These are phyloP conservation scores for Cnidoscolus chayamansa DNA, from an alignment of 441 rosid species.

Conservation along the genomic window DNA sequence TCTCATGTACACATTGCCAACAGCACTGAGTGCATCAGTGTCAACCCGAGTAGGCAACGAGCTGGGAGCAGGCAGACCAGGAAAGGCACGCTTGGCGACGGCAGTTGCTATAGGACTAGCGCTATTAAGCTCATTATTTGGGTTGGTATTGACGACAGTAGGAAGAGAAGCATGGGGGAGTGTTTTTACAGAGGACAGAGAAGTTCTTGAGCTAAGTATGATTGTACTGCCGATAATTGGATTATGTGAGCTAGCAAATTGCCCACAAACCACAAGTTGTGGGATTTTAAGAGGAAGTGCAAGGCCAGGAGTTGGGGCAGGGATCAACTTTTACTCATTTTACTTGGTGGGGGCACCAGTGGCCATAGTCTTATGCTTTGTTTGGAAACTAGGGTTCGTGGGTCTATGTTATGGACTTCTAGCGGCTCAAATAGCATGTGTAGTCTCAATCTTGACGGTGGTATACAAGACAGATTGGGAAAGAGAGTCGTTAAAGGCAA, in stretches of 20 bases:
- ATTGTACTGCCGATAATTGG: constrained; percentile 73
- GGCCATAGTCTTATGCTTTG: constrained; percentile 61
- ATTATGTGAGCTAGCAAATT: constrained; percentile 79
- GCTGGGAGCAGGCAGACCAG: constrained; percentile 71
- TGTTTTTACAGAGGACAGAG: constrained; percentile 53
- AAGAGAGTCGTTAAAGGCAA: constrained; percentile 61
- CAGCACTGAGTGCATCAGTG: constrained; percentile 67
- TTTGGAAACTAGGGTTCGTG: constrained; percentile 58
- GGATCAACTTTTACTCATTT: constrained; percentile 75
- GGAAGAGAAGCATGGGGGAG: constrained; percentile 69
- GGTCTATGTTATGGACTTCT: constrained; percentile 86
- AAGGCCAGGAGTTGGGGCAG: constrained; percentile 75
- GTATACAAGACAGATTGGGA: constrained; percentile 79
- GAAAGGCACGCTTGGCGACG: constrained; percentile 51
- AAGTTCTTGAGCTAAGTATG: constrained; percentile 53
- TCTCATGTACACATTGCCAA: constrained; percentile 72
- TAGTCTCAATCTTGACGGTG: constrained; percentile 53
- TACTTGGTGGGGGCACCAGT: constrained; percentile 90
- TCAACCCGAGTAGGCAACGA: constrained; percentile 83
- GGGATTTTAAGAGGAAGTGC: constrained; percentile 89
- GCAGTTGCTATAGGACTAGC: constrained; percentile 52
- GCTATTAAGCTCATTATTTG: constrained; percentile 42
- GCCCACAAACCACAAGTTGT: constrained; percentile 91
- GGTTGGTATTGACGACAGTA: constrained; percentile 53
- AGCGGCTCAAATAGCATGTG: constrained; percentile 77